Conservation (phyloP, 2,329 filamentous ascomycete species). For the Escovopsis sp. region DNA sequence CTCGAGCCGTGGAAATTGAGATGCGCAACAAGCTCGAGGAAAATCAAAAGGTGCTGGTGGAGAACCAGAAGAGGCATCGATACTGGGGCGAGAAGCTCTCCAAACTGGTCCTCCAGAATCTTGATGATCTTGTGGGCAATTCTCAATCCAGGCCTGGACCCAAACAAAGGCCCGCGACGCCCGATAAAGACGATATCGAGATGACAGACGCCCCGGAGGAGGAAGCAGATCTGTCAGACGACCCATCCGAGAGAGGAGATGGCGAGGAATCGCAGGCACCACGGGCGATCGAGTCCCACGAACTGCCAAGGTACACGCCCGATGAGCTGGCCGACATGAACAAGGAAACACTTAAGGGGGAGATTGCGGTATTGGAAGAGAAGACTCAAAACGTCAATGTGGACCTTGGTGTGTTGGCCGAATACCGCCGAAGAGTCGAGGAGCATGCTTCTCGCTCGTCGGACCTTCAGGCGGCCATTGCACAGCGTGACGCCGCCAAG, state of each 20-base stretch:
- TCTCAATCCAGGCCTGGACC: slow-evolving; percentile 13
- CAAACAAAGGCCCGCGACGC: slow-evolving; percentile 11
- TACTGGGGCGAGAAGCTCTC: slow-evolving; percentile 85
- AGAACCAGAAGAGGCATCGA: slow-evolving; percentile 69
- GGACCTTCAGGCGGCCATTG: slow-evolving; percentile 67
- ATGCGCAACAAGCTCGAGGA: slow-evolving; percentile 98
- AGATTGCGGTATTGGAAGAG: slow-evolving; percentile 48
- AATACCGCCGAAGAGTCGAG: slow-evolving; percentile 75
- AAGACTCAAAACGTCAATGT: slow-evolving; percentile 74
- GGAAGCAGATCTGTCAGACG: slow-evolving; percentile 12
- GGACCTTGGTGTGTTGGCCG: slow-evolving; percentile 74
- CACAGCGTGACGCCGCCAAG: slow-evolving; percentile 73
- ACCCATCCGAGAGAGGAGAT: slow-evolving; percentile 6
- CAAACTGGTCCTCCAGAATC: slow-evolving; percentile 71
- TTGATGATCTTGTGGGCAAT: slow-evolving; percentile 48
- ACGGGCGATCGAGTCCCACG: slow-evolving; percentile 26
- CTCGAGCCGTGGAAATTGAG: slow-evolving; percentile 81
- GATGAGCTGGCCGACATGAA: slow-evolving; percentile 54
- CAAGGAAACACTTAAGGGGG: slow-evolving; percentile 44
- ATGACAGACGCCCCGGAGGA: slow-evolving; percentile 16
- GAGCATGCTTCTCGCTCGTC: slow-evolving; percentile 70
- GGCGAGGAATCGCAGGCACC: slow-evolving; percentile 14
- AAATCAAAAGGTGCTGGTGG: slow-evolving; percentile 73
- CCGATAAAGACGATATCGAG: slow-evolving; percentile 19
- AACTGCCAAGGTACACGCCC: slow-evolving; percentile 64